Conservation (phyloP, 192 early-diverging fungal species). For the Mortierella hygrophila region DNA sequence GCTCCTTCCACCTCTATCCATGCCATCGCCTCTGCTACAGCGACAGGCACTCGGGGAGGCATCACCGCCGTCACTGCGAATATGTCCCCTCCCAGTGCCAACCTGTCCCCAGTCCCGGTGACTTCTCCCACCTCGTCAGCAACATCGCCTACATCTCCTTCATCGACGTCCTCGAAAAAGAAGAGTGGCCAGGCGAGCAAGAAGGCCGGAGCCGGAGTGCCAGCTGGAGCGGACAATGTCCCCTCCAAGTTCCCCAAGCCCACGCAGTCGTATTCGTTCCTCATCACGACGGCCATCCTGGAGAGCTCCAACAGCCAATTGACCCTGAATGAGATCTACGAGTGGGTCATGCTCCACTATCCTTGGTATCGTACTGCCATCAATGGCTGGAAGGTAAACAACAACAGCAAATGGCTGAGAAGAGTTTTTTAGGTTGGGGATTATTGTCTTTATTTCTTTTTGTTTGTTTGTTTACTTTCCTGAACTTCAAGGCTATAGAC, state of each 20-base stretch:
- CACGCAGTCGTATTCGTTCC: conserved; percentile 82
- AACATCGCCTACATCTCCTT: conserved; percentile 4
- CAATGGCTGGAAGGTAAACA: conserved; percentile 72
- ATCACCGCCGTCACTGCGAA: conserved; percentile 33
- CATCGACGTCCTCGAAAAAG: conserved; percentile 11
- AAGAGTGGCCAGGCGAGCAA: conserved; percentile 10
- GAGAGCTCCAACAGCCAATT: conserved; percentile 73
- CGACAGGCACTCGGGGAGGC: conserved; percentile 15
- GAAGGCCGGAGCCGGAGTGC: conserved; percentile 2
- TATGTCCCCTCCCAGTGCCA: conserved; percentile 29
- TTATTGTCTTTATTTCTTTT: conserved; percentile 15
- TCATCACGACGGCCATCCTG: conserved; percentile 88
- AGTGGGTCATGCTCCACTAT: conserved; percentile 82
- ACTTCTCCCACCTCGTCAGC: conserved; percentile 19
- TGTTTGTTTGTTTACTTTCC: not conserved
- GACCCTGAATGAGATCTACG: conserved; percentile 91
- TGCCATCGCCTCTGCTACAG: conserved; percentile 31
- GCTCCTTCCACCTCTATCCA: conserved; percentile 25
- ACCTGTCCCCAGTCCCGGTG: conserved; percentile 14
- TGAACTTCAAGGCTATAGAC: not conserved
- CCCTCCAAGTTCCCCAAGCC: conserved; percentile 68
- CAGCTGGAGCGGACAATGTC: conserved; percentile 4
- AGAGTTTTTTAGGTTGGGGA: conserved; percentile 8
- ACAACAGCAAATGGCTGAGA: not conserved
- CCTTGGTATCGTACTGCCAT: conserved; percentile 85